Evolutionary conservation across 2,329 filamentous ascomycete species (phyloP).

Genomic region (Xylaria sp.): DNA sequence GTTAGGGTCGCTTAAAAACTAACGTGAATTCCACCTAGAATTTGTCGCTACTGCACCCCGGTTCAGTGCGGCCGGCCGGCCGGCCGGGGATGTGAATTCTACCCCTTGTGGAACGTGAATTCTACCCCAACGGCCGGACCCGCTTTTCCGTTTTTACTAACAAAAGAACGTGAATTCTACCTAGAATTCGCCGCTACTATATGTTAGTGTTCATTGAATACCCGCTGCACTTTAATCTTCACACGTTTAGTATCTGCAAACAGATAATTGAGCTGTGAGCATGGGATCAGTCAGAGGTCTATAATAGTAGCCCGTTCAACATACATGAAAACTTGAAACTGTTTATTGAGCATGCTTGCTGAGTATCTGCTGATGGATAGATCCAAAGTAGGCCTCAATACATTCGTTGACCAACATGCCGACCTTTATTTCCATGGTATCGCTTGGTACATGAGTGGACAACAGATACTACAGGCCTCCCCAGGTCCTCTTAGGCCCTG

Average conservation of each 20-base stretch:
- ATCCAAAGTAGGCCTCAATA: not conserved
- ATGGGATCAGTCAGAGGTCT: conserved; percentile 7
- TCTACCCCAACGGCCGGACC: no score
- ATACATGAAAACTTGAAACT: conserved; percentile 1
- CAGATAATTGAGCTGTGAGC: conserved; percentile 10
- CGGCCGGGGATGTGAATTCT: no score
- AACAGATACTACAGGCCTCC: not conserved
- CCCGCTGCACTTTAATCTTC: conserved; percentile 11
- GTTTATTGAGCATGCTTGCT: conserved; percentile 9
- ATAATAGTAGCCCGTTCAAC: conserved; percentile 5
- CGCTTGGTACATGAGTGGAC: not conserved
- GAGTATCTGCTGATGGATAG: conserved; percentile 8
- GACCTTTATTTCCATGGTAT: not conserved
- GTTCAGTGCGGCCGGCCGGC: no score
- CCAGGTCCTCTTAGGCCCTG: no score
- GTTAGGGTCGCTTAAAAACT: no score
- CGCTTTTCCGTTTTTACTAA: no score
- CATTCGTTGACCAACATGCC: conserved; percentile 1
- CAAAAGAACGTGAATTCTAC: no score
- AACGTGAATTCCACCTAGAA: no score
- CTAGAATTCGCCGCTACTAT: no score
- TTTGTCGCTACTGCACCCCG: no score
- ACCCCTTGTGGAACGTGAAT: no score
- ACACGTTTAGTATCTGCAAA: conserved; percentile 8
- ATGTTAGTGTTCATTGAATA: conserved; percentile 11